Evolutionary conservation across 208 protist genomes (phyloP), one percentile per base, ranked within the genome.

Genomic region (Acanthamoeba royreba): DNA sequence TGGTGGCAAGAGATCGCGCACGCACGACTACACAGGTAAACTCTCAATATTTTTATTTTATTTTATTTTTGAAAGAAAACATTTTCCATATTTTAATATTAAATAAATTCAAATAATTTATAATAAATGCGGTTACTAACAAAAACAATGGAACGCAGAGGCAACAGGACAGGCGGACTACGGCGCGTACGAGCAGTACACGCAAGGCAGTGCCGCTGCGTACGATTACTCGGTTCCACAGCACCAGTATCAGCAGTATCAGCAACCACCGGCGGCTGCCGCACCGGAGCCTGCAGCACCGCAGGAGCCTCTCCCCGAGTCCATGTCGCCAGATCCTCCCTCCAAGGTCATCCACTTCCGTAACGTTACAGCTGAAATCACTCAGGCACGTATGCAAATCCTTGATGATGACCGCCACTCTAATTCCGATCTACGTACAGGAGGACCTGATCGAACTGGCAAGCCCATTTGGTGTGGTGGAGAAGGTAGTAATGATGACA

Each of bases 341-440:
- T 87, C 79, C 45, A 87, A 87, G 43, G 79, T 87, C 31, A 52
- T 87, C 28, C 79, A 87, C 79, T 87, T 87, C 79, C 79, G 79
- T 31, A 87, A 87, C 79, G 79, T 87, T 17, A 87, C 79, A 25
- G 31, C 79, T 9, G 79, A 87, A 33, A 87, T 87, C 79, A 87
- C 79, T 35, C 79, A 87, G 79, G 79, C 28, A 53, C 22, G 74
- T n/a, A n/a, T n/a, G n/a, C n/a, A n/a, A n/a, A n/a, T n/a, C n/a
- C n/a, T n/a, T n/a, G n/a, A n/a, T n/a, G n/a, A n/a, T n/a, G n/a
- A 19, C n/a, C 19, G 22, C 72, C 5, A 35, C 11, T 35, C 22
- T 15, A 45, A 13, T n/a, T 85, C 31, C 35, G 4, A 40, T 28
- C 28, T 52, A 17, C 3, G 9, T 45, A 33, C 33, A 85, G 74